Evolutionary conservation across 371 early-diverging fungal species (phyloP).

Genomic region (Vairimorpha apis): DNA sequence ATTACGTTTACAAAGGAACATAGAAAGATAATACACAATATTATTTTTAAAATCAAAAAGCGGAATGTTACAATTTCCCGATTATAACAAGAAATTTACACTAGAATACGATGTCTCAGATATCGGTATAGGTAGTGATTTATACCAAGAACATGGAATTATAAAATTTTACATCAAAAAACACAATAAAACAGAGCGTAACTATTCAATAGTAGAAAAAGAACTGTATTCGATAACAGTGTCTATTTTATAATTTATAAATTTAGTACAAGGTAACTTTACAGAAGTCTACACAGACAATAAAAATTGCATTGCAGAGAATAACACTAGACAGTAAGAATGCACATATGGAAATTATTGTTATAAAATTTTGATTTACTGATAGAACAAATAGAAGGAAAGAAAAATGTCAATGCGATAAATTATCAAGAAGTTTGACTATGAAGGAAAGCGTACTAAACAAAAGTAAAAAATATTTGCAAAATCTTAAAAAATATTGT

Average conservation of each 20-base stretch:
- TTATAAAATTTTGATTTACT: constrained; percentile 14
- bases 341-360: constrained; percentile 22
- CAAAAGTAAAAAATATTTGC: background rate
- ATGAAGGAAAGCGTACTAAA: background rate
- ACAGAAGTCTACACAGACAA: constrained; percentile 59
- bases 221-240: constrained; percentile 61
- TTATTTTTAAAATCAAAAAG: background rate
- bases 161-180: constrained; percentile 46
- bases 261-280: constrained; percentile 3
- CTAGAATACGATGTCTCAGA: constrained; percentile 60
- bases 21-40: background rate
- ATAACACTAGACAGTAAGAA: background rate
- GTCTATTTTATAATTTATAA: constrained; percentile 44
- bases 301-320: background rate
- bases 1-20: background rate
- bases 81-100: constrained; percentile 44
- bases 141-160: constrained; percentile 59
- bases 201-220: constrained; percentile 39
- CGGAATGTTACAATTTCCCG: constrained; percentile 32
- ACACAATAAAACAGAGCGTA: constrained; percentile 22
- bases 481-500: background rate
- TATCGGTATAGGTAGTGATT: constrained; percentile 57
- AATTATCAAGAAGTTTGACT: constrained; percentile 9
- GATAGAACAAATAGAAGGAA: constrained; percentile 23
- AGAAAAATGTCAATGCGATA: constrained; percentile 31